Evolutionary conservation across 805 yeast genomes (phyloP).

Genomic region (Maudiozyma bulderi): DNA sequence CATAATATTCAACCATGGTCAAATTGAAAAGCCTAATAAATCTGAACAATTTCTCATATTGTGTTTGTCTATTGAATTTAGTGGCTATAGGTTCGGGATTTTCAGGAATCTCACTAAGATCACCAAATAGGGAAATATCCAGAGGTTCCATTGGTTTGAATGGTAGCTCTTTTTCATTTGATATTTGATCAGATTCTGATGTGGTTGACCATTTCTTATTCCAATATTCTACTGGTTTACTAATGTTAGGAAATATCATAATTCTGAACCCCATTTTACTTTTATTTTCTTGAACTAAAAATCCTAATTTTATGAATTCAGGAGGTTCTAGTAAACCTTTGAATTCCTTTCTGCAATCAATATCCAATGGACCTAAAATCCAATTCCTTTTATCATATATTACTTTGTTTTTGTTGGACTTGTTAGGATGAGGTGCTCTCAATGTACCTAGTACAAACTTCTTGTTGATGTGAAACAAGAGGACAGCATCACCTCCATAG

Average conservation of each 20-base stretch:
- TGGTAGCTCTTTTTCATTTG: not conserved
- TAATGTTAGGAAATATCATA: conserved; percentile 3
- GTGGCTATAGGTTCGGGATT: not conserved
- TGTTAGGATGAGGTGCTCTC: not conserved
- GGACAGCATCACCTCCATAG: not conserved
- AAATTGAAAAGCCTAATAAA: conserved; percentile 17
- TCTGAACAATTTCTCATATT: conserved; percentile 11
- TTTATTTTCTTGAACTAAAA: not conserved
- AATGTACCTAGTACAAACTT: conserved; percentile 12
- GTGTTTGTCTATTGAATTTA: conserved; percentile 11
- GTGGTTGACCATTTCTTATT: conserved; percentile 4
- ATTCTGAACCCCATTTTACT: conserved; percentile 7
- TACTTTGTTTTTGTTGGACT: not conserved
- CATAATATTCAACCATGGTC: conserved; percentile 20
- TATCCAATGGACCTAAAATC: conserved; percentile 5
- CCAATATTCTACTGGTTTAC: conserved; percentile 3
- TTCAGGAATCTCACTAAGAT: not conserved
- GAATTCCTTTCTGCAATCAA: not conserved
- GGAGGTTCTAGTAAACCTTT: conserved; percentile 1
- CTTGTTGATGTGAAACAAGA: conserved; percentile 20
- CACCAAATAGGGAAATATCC: conserved; percentile 3
- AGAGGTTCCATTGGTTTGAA: not conserved
- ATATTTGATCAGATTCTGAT: not conserved
- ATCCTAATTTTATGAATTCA: not conserved
- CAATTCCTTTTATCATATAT: conserved; percentile 1